phyloP scores from a whole-genome alignment of 768 basidiomycete genomes.

The Mycena amicta region DNA sequence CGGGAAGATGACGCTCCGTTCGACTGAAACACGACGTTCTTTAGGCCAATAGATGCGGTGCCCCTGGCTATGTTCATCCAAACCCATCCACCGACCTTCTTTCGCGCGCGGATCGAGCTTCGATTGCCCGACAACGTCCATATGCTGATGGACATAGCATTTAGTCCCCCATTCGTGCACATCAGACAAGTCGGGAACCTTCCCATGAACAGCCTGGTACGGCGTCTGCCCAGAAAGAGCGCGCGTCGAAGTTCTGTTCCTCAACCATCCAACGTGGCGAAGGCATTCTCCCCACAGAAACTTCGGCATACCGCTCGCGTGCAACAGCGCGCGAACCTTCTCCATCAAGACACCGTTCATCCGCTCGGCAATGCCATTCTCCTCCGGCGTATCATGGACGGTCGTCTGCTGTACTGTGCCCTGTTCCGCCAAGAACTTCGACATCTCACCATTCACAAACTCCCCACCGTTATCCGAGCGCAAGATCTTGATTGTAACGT shows the following conservation, averaged over 20 bases:
- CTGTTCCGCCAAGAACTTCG: neutral
- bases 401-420: neutral
- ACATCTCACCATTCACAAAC: constrained; percentile 22
- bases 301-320: too few species aligned
- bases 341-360: neutral
- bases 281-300: neutral
- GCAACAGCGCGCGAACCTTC: neutral
- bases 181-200: neutral
- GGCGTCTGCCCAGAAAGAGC: constrained; percentile 6
- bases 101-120: constrained; percentile 11
- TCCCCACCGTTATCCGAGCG: constrained; percentile 36
- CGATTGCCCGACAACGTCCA: neutral
- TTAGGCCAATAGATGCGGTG: constrained; percentile 24
- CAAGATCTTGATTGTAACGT: constrained; percentile 23
- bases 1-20: constrained; percentile 15
- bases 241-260: neutral
- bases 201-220: constrained; percentile 5
- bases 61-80: constrained; percentile 16
- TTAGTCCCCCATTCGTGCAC: neutral
- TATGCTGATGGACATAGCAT: neutral
- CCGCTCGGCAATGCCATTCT: constrained; percentile 1
- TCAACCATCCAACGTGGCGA: neutral
- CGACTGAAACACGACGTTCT: constrained; percentile 12
- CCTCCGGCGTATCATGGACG: constrained; percentile 1
- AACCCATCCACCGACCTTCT: constrained; percentile 14